Evolutionary conservation across 129 eudicot species (phyloP), one percentile per base, ranked within the genome.

Genomic region (Erigeron canadensis): DNA sequence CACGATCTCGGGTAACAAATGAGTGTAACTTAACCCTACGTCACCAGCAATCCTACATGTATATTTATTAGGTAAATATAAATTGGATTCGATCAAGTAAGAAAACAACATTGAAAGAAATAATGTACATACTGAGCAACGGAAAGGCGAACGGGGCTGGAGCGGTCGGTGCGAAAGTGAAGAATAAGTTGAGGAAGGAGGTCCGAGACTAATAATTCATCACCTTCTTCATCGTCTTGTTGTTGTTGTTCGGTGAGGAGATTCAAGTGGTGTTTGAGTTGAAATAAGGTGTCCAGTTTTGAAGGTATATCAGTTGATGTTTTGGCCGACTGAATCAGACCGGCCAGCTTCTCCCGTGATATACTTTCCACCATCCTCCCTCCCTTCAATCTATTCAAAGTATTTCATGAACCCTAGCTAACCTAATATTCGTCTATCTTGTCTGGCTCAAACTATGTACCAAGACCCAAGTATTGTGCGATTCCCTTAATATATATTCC

Each of bases 21-120:
- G 85, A 15, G 74, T 65, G 76, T 86, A 76, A 81, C 72, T 88
- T 81, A 85, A 79, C 51, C 97, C 99, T 71, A 95, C 82, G 58
- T 81, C 87, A 80, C 97, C 96, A 77, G 94, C 67, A 38, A 95
- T 82, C 94, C 99, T 95, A 70, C 81, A n/a, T n/a, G n/a, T n/a
- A n/a, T n/a, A n/a, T n/a, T n/a, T n/a, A n/a, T n/a, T n/a, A n/a
- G n/a, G n/a, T n/a, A n/a, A n/a, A n/a, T n/a, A n/a, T n/a, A n/a
- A n/a, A n/a, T n/a, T n/a, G n/a, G n/a, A n/a, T n/a, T n/a, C 16
- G 59, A 67, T 65, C 42, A 19, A 72, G 21, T 47, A 55, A 58
- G 34, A 28, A 28, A 28, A 28, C 34, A 28, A 28, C 34, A 28
- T 28, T 28, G 34, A 28, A 28, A 28, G 3, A 28, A 3, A 28